A percentile compares a stretch with the other conserved stretches of the same genome.
Conservation (phyloP, 441 rosid species). For the Erodium moschatum region DNA sequence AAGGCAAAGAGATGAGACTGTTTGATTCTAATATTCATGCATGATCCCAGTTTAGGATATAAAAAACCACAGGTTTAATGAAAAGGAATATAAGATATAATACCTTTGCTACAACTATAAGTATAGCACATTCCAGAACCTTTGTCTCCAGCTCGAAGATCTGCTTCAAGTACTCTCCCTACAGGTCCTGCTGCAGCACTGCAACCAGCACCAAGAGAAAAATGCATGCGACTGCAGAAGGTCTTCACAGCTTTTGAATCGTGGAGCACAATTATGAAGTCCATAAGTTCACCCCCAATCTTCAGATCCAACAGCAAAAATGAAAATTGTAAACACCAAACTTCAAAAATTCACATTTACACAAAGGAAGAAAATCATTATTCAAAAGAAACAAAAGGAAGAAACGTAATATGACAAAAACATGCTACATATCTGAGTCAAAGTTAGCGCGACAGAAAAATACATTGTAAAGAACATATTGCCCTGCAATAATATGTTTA, state of each 20-base stretch:
- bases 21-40: no score
- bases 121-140: conserved; percentile 96
- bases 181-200: conserved; percentile 96
- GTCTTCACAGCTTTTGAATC: conserved; percentile 86
- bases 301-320: conserved; percentile 15
- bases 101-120: conserved; percentile 96
- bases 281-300: conserved; percentile 96
- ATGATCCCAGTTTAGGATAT: neutral
- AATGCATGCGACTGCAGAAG: conserved; percentile 92
- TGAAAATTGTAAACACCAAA: no score
- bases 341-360: no score
- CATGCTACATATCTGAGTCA: no score
- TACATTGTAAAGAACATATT: neutral
- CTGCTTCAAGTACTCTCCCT: conserved; percentile 94
- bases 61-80: neutral
- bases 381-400: no score
- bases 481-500: conserved; percentile 19
- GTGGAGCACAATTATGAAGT: conserved; percentile 76
- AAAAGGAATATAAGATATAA: neutral
- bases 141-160: conserved; percentile 84
- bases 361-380: no score
- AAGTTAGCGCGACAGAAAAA: neutral
- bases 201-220: conserved; percentile 93
- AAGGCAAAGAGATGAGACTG: no score
- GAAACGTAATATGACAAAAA: no score